Conservation (phyloP, 1,284 basidiomycete genomes). For the Phlebopus sp. region DNA sequence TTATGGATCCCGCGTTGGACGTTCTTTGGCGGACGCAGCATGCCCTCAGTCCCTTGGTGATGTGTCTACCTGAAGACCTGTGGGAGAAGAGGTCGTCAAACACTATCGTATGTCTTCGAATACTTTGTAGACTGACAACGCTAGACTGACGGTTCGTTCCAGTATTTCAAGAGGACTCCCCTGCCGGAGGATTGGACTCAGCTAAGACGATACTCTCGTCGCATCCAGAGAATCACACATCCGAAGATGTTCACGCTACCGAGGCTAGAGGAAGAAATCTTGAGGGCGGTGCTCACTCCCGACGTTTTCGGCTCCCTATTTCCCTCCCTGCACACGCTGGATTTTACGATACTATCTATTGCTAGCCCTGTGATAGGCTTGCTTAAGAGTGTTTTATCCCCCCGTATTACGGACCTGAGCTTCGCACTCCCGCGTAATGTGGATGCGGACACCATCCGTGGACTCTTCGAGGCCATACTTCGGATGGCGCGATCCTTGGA, state of each 20-base stretch:
- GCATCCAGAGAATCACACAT: conserved; percentile 23
- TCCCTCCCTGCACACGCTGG: conserved; percentile 25
- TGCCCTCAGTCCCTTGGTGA: conserved; percentile 28
- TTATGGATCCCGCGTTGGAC: conserved; percentile 28
- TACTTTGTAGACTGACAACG: too few species aligned
- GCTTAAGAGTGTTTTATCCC: conserved; percentile 20
- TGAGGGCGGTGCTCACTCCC: conserved; percentile 19
- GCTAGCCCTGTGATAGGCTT: conserved; percentile 19
- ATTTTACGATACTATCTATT: conserved; percentile 28
- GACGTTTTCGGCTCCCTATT: conserved; percentile 24
- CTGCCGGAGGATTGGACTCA: conserved; percentile 21
- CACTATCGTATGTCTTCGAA: conserved; percentile 22
- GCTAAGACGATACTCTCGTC: conserved; percentile 25
- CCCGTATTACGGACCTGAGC: conserved; percentile 19
- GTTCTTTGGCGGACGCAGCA: conserved; percentile 30
- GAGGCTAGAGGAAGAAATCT: conserved; percentile 21
- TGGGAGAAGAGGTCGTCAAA: conserved; percentile 22
- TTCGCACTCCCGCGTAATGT: conserved; percentile 28
- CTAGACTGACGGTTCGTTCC: not conserved
- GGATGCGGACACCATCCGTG: conserved; percentile 15
- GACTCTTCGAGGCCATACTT: conserved; percentile 23
- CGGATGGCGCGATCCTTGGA: conserved; percentile 19
- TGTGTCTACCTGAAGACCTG: conserved; percentile 25
- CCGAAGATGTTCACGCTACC: conserved; percentile 23
- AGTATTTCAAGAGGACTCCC: conserved; percentile 24